Evolutionary conservation across 2,329 filamentous ascomycete genomes (phyloP).

Genomic region (Sphaerulina musiva): DNA sequence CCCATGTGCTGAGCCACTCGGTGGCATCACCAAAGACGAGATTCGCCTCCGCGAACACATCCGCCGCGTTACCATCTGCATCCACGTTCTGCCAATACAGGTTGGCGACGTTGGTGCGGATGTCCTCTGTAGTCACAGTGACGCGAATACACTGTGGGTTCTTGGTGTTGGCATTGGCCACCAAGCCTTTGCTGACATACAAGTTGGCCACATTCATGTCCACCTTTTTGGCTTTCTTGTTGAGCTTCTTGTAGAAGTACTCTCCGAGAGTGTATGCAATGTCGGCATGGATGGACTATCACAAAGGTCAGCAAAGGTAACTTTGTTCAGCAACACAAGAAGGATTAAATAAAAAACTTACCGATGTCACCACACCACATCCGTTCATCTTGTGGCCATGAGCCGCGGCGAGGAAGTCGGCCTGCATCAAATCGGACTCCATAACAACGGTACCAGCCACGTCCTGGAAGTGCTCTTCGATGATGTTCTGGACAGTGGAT

Average conservation of each 20-base stretch:
- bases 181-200: constrained; percentile 30
- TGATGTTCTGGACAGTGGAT: constrained; percentile 24
- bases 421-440: constrained; percentile 32
- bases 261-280: constrained; percentile 33
- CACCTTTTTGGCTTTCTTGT: neutral
- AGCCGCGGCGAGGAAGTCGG: constrained; percentile 35
- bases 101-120: neutral
- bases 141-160: constrained; percentile 6
- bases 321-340: neutral
- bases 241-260: constrained; percentile 21
- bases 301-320: constrained; percentile 24
- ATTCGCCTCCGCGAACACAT: constrained; percentile 23
- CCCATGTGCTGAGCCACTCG: constrained; percentile 28
- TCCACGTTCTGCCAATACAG: constrained; percentile 11
- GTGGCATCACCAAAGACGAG: constrained; percentile 21
- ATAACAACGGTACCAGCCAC: constrained; percentile 28
- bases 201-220: constrained; percentile 38
- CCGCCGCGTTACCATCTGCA: neutral
- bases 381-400: constrained; percentile 42
- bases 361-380: constrained; percentile 38
- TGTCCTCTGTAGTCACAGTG: constrained; percentile 2
- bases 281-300: constrained; percentile 35
- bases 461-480: neutral
- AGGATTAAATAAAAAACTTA: constrained; percentile 27
- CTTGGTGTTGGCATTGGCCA: constrained; percentile 9